Evolutionary conservation across 768 basidiomycete genomes (phyloP), one percentile per base, ranked within the genome.

Genomic region (Lepiota subincarnata): DNA sequence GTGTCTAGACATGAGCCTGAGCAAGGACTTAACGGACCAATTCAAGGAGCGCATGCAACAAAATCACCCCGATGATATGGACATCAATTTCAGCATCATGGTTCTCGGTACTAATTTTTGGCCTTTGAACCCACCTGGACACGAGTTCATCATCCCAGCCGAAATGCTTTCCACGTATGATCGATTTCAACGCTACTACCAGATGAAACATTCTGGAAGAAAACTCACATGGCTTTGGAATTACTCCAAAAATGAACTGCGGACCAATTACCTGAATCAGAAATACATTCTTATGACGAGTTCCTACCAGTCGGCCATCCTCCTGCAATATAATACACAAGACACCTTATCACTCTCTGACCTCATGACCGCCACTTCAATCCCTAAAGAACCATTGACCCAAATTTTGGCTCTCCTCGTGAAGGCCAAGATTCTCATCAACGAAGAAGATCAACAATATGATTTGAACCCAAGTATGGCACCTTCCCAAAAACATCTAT

Each of bases 191-290:
- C 83, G 85, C 56, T 98, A 93, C 74, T 98, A 98, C 68, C 89
- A 91, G 64, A 84, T 84, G 65, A 93, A 95, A 68, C 92, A 96
- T 68, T 90, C 87, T 2, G 96, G 94, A 12, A 87, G 96, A 56
- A 96, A 96, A 66, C 79, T 99, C 39, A 95, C 92, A 0, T 99
- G 96, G 96, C 73, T 98, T 8, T 99, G 97, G 97, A 96, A 98
- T 64, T 92, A 95, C 68, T 93, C 87, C 51, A 96, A 96, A 75
- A 95, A 95, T 71, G 97, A 99, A 67, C 80, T 99, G 5, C 83
- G 88, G 52, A 95, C 95, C 58, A 94, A 89, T 64, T 93, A 97
- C 70, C 77, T 92, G 50, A 87, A 86, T 64, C 92, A 94, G 70
- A 97, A 94, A 70, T 98, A 98, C 73, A 93, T 96, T 61, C 74